Conservation (phyloP, 768 basidiomycete species). For the Terana coerulea region DNA sequence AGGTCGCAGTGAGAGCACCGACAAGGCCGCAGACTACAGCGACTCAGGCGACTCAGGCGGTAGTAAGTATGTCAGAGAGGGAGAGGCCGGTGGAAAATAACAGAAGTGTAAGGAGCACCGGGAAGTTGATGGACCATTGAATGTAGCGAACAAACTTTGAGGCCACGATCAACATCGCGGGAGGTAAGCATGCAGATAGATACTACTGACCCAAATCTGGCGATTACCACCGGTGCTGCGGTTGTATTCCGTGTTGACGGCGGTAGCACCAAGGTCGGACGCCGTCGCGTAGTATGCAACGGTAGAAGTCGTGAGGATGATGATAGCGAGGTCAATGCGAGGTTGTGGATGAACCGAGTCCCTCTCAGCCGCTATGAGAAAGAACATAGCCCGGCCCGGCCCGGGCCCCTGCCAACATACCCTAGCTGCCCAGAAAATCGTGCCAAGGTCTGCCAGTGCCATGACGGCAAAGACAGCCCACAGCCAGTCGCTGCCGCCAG, state of each 20-base stretch:
- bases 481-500: constrained; percentile 45
- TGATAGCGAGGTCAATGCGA: too few species aligned
- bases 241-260: constrained; percentile 39
- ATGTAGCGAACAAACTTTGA: constrained; percentile 48
- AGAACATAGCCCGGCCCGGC: too few species aligned
- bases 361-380: constrained; percentile 31
- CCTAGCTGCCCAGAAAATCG: constrained; percentile 36
- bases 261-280: constrained; percentile 46
- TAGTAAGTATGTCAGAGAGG: constrained; percentile 41
- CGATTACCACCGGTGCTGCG: constrained; percentile 26
- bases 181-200: too few species aligned
- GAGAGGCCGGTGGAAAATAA: constrained; percentile 44
- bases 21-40: constrained; percentile 43
- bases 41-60: constrained; percentile 43
- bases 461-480: constrained; percentile 54
- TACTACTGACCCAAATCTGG: constrained; percentile 39
- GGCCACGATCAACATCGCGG: too few species aligned
- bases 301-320: constrained; percentile 41
- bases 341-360: constrained; percentile 45
- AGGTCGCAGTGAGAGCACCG: constrained; percentile 45
- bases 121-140: constrained; percentile 54
- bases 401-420: constrained; percentile 18
- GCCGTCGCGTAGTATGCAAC: constrained; percentile 54
- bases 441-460: constrained; percentile 34
- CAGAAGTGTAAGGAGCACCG: constrained; percentile 43